Evolutionary conservation across 106 monocot species (phyloP), one percentile per base, ranked within the genome.

Genomic region (Dendrobium officinale): DNA sequence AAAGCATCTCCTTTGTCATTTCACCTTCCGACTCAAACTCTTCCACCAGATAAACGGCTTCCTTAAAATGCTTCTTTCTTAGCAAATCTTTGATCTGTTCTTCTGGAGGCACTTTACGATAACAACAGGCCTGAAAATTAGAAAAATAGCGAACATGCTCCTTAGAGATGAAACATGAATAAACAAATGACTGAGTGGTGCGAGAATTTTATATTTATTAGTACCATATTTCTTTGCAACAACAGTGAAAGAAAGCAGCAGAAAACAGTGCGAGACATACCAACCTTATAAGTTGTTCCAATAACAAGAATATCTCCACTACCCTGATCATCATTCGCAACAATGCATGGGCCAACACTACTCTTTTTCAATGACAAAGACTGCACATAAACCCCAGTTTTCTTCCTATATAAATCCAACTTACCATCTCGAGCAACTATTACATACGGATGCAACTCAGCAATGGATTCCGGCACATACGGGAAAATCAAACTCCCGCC

Each of bases 21-120:
- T 95, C 99, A 78, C 90, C 91, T 73, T 91, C 99, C 55, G 86
- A 85, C 45, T 93, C 83, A 70, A 91, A 77, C 58, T 93, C 93
- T 88, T 93, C 88, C 31, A 90, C 75, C 81, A 99, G 90, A 81
- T 66, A 73, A 49, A 90, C 75, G 17, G 95, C 93, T 88, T 88
- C 91, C 55, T 79, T 91, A 42, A 85, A 91, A 78, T 90, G 83
- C 70, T 92, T 99, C 78, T 93, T 95, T 77, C 91, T 91, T 78
- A 99, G 81, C 73, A 93, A 85, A 80, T 81, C 85, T 87, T 99
- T 99, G 61, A 99, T 95, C 81, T 99, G 99, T n/a, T 99, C 93
- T 85, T 95, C 99, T 75, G 85, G 73, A 77, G 89, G 87, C 41
- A 90, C 82, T 82, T 89, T 93, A 73, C 80, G 86, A 72, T 83